These are phyloP conservation scores for Pseudocohnilembus persalinus DNA, from an alignment of 169 alveolate species.

Conservation along the genomic window DNA sequence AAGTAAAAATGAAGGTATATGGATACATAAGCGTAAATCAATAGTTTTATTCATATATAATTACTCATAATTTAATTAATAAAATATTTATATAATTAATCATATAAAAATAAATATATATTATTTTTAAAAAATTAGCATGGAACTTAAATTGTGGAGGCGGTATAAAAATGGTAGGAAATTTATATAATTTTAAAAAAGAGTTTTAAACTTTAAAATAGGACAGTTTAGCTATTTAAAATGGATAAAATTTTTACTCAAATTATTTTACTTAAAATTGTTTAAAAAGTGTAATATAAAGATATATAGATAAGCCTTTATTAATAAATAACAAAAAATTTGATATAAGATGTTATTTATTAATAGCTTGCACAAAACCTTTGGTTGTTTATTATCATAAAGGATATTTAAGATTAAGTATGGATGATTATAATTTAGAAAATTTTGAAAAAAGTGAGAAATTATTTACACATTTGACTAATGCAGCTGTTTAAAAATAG, in stretches of 20 bases:
- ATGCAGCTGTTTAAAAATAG: background rate
- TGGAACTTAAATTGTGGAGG: background rate
- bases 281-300: conserved; percentile 6
- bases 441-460: background rate
- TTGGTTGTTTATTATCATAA: conserved; percentile 42
- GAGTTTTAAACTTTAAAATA: background rate
- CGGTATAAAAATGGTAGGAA: background rate
- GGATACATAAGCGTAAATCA: background rate
- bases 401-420: conserved; percentile 34
- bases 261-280: background rate
- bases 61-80: too few relatives aligned
- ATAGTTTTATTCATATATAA: too few relatives aligned
- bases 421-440: background rate
- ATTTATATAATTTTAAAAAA: too few relatives aligned
- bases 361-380: conserved; percentile 57
- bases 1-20: background rate
- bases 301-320: conserved; percentile 51
- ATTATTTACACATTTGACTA: background rate
- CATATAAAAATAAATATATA: too few relatives aligned
- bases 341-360: conserved; percentile 56
- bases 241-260: background rate
- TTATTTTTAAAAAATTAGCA: background rate
- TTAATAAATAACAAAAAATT: conserved; percentile 45
- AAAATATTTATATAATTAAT: too few relatives aligned
- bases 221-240: background rate